Conservation (phyloP, 371 early-diverging fungal genomes). For the Gilbertella persicaria region DNA sequence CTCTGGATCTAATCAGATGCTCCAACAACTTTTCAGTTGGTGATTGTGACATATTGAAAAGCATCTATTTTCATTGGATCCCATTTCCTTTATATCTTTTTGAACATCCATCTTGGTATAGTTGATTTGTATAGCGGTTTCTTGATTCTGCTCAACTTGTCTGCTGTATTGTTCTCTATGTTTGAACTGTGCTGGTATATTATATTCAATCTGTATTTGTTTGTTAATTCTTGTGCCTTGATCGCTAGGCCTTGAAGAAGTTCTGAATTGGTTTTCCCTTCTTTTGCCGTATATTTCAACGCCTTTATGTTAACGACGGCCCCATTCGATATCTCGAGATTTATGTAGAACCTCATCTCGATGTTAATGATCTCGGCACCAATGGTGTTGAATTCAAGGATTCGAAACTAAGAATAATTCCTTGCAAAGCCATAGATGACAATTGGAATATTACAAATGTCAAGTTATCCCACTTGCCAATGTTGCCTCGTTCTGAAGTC, state of each 20-base stretch:
- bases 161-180: neutral
- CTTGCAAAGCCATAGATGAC: too few species aligned
- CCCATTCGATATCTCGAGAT: too few species aligned
- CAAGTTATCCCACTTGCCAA: too few species aligned
- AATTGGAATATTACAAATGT: too few species aligned
- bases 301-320: too few species aligned
- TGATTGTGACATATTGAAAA: neutral
- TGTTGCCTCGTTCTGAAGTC: too few species aligned
- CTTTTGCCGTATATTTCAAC: too few species aligned
- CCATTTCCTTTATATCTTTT: neutral
- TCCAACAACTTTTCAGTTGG: conserved; percentile 1
- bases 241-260: conserved; percentile 5
- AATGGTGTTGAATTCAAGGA: too few species aligned
- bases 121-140: conserved; percentile 3
- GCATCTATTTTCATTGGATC: conserved; percentile 7
- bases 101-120: neutral
- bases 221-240: neutral
- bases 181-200: conserved; percentile 3
- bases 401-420: too few species aligned
- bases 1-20: neutral
- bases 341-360: too few species aligned
- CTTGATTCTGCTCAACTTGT: neutral
- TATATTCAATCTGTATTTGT: neutral
- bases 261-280: conserved; percentile 3
- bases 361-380: too few species aligned